These are phyloP conservation scores for Malassezia arunalokei DNA, from an alignment of 1,284 basidiomycete genomes.

Conservation along the genomic window DNA sequence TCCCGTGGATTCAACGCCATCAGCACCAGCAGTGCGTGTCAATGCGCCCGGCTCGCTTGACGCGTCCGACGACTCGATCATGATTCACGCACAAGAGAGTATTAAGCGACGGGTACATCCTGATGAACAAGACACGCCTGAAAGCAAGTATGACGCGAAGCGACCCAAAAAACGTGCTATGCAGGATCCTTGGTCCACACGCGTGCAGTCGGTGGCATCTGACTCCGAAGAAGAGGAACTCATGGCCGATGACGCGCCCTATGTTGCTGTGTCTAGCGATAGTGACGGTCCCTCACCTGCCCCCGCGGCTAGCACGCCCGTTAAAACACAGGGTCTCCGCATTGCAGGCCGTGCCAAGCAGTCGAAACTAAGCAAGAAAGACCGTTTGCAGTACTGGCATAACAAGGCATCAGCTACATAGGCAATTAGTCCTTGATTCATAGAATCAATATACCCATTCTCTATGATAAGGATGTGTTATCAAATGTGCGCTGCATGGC, in stretches of 20 bases:
- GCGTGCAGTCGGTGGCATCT: not conserved
- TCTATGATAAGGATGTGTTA: not conserved
- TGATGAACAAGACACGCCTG: not conserved
- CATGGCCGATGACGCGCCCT: constrained; percentile 5
- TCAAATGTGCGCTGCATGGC: constrained; percentile 4
- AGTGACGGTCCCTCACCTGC: constrained; percentile 2
- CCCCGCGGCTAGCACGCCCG: not conserved
- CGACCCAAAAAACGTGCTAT: not conserved
- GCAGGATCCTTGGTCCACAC: constrained; percentile 1
- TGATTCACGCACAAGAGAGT: not conserved
- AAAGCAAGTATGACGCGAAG: not conserved
- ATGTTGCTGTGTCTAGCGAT: constrained; percentile 10
- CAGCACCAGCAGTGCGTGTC: not conserved
- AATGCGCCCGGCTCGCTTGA: not conserved
- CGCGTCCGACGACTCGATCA: not conserved
- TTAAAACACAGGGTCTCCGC: not conserved
- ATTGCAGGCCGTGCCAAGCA: constrained; percentile 10
- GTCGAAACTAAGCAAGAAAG: constrained; percentile 7
- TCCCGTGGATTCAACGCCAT: not conserved
- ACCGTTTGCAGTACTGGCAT: constrained; percentile 9
- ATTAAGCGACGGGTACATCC: not conserved
- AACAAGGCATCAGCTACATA: constrained; percentile 3
- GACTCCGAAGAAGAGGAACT: constrained; percentile 8
- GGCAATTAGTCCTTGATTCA: not conserved
- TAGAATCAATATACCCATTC: not conserved